phyloP scores from a whole-genome alignment of 257 asterid genomes.

The Rubia yunnanensis region DNA sequence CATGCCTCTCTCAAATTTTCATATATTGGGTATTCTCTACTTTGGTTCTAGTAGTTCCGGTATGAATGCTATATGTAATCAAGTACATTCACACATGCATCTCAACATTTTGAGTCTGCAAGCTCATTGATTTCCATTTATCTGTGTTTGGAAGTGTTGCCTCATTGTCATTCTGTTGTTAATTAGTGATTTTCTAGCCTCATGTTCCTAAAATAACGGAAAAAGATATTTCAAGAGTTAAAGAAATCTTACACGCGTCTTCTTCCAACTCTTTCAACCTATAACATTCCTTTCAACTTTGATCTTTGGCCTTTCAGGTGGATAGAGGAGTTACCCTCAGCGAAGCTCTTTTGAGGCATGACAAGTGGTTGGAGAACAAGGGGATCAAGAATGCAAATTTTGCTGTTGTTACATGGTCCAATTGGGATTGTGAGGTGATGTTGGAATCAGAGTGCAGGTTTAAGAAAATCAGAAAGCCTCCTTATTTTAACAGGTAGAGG shows the following conservation, averaged over 20 bases:
- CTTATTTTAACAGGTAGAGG: conserved; percentile 69
- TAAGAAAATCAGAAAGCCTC: conserved; percentile 75
- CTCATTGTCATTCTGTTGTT: not conserved
- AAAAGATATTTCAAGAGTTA: not conserved
- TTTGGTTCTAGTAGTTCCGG: not conserved
- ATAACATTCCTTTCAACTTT: not conserved
- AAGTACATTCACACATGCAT: not conserved
- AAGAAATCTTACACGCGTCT: too few relatives aligned
- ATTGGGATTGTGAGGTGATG: conserved; percentile 96
- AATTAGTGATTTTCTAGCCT: not conserved
- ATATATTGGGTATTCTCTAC: too few relatives aligned
- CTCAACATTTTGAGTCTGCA: not conserved
- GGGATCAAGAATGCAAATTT: conserved; percentile 74
- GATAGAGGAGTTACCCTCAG: conserved; percentile 71
- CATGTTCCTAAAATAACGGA: not conserved
- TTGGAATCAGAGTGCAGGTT: conserved; percentile 87
- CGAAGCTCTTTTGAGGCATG: conserved; percentile 81
- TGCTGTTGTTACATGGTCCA: conserved; percentile 89
- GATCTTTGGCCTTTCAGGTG: conserved; percentile 31
- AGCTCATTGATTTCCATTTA: not conserved
- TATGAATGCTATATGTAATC: not conserved
- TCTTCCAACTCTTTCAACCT: not conserved
- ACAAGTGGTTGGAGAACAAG: conserved; percentile 76
- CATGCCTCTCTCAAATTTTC: not conserved
- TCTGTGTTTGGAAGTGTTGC: not conserved